Percentiles rank a stretch among this genome's conserved stretches.
phyloP scores from a whole-genome alignment of 441 rosid genomes.

The Brassica balearica region DNA sequence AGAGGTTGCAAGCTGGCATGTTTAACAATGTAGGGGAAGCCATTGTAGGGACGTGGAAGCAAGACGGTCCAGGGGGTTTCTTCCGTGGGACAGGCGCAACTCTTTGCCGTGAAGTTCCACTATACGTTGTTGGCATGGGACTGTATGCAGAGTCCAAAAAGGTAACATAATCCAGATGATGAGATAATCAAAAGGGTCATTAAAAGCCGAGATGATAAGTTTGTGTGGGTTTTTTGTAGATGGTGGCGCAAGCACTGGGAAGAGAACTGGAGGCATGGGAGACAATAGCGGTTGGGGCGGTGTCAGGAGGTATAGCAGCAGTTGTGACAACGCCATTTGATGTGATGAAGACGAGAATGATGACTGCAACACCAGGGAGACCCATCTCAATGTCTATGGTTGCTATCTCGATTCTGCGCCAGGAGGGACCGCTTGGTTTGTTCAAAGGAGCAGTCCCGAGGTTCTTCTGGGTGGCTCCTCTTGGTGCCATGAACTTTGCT shows the following conservation, averaged over 20 bases:
- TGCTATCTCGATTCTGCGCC: slow-evolving; percentile 70
- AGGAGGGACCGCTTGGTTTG: slow-evolving; percentile 90
- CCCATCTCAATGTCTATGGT: slow-evolving; percentile 79
- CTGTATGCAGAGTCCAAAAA: slow-evolving; percentile 93
- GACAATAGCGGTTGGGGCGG: slow-evolving; percentile 83
- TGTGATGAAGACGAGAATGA: slow-evolving; percentile 98
- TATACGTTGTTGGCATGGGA: slow-evolving; percentile 95
- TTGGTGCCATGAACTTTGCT: slow-evolving; percentile 99
- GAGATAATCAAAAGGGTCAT: slow-evolving; percentile 3
- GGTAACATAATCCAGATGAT: slow-evolving; percentile 46
- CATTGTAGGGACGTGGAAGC: slow-evolving; percentile 87
- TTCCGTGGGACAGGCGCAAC: slow-evolving; percentile 98
- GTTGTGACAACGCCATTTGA: slow-evolving; percentile 97
- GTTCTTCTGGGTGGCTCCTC: slow-evolving; percentile 98
- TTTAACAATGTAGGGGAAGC: slow-evolving; percentile 94
- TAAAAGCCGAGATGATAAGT: slow-evolving; percentile 45
- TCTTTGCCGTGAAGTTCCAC: slow-evolving; percentile 94
- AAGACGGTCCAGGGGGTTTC: slow-evolving; percentile 90
- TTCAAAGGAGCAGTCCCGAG: slow-evolving; percentile 95
- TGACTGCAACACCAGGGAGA: slow-evolving; percentile 89
- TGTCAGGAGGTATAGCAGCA: slow-evolving; percentile 94
- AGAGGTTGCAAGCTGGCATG: slow-evolving; percentile 91
- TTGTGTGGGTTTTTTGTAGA: slow-evolving; percentile 45
- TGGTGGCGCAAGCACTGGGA: slow-evolving; percentile 68
- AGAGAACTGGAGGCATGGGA: slow-evolving; percentile 98